phyloP scores from a whole-genome alignment of 768 basidiomycete genomes.

The Termitomyces sp. region DNA sequence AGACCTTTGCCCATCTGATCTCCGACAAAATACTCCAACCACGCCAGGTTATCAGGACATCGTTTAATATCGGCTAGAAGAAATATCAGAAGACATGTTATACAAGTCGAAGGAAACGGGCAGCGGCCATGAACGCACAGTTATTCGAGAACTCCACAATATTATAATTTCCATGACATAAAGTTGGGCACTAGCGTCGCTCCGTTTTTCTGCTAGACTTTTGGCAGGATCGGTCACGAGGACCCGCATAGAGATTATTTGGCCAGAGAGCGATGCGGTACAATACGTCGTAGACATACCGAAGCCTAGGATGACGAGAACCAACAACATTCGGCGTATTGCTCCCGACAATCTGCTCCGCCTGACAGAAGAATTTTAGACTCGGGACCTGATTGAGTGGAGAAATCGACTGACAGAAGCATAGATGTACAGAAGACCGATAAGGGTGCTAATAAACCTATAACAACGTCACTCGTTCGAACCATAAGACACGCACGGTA shows the following conservation, averaged over 20 bases:
- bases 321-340: not conserved
- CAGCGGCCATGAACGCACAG: not conserved
- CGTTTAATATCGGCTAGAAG: not conserved
- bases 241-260: not conserved
- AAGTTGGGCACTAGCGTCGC: not conserved
- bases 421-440: not conserved
- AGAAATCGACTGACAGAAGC: not conserved
- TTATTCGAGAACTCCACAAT: not conserved
- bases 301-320: not conserved
- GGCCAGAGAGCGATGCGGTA: not conserved
- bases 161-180: not conserved
- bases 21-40: not conserved
- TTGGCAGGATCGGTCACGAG: not conserved
- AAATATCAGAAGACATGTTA: not conserved
- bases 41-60: conserved; percentile 2
- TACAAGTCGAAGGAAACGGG: not conserved
- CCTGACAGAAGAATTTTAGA: not conserved
- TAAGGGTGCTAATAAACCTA: not conserved
- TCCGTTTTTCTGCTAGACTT: not conserved
- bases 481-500: not conserved
- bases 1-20: not conserved
- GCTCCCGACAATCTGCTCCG: not conserved
- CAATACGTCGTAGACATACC: not conserved
- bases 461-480: not conserved
- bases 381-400: not conserved